Base-by-base conservation (phyloP, 345 rosid species). In the Eucalyptus shirleyi region DNA sequence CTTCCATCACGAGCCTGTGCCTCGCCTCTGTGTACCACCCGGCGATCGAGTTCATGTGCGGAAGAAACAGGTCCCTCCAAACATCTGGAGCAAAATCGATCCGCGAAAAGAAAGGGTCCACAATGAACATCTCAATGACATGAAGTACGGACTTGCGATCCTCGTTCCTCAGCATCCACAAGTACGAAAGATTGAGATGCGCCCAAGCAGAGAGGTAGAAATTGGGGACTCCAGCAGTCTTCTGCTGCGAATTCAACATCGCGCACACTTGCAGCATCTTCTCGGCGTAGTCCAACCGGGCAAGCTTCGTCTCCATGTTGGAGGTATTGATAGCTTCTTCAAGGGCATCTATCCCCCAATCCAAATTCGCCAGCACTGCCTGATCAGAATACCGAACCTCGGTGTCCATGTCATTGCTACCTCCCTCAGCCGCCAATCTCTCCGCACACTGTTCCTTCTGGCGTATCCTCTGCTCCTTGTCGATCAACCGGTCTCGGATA, bases 191-290 rank as follows among this genome's bases (percentile, higher is more conserved):
- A 90, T 91, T 93, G 86, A 95, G 93, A 72, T 94, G 94, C 21
- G 96, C 97, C 97, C 96, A 95, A 28, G 97, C 96, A 16, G 97
- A 93, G 44, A 96, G 95, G 92, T 96, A 96, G 82, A 91, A 95
- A 88, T 95, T 96, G 8, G 96, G 96, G 51, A 96, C 96, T 10
- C 97, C 96, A 7, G 96, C 97, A 32, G 97, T 95, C 88, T 88
- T 95, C 81, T 93, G 95, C 72, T 89, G 55, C 3, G 93, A 91
- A 88, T 91, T 91, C 90, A 95, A 60, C 97, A 94, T 91, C 87
- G 96, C 94, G 59, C 96, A 96, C 14, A 96, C 96, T 87, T 93
- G 95, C 65, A 95, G 91, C 96, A 95, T 95, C 93, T 95, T 95
- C 92, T 95, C 97, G 3, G 96, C 95, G 86, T 96, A 86, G 89